Evolutionary conservation across 2,329 filamentous ascomycete species (phyloP).

Genomic region (Aspergillus quadrilineatus): DNA sequence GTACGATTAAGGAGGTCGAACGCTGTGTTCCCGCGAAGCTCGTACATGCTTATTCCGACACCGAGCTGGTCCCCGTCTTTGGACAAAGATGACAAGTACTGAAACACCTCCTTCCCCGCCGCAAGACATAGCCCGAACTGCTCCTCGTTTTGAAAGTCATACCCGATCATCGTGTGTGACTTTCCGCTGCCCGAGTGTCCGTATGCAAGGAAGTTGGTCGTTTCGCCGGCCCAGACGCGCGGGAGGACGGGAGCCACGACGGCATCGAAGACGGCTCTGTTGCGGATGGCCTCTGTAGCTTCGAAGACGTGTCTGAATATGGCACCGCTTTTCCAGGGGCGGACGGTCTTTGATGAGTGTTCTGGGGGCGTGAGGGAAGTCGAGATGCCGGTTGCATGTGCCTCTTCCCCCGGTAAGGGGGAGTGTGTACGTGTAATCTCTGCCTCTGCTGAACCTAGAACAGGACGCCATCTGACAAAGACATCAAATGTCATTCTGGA

Average conservation of each 20-base stretch:
- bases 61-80: conserved; percentile 26
- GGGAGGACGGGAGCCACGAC: conserved; percentile 38
- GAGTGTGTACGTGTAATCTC: background rate
- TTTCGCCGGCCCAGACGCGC: conserved; percentile 34
- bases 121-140: conserved; percentile 41
- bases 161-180: conserved; percentile 46
- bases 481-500: background rate
- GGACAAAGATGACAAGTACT: conserved; percentile 17
- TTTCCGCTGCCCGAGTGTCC: conserved; percentile 47
- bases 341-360: background rate
- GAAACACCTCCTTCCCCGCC: conserved; percentile 33
- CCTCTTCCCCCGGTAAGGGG: background rate
- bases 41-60: conserved; percentile 43
- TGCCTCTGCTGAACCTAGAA: background rate
- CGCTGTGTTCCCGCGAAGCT: conserved; percentile 44
- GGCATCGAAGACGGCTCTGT: conserved; percentile 29
- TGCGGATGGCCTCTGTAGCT: conserved; percentile 15
- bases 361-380: background rate
- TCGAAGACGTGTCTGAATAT: conserved; percentile 27
- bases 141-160: conserved; percentile 36
- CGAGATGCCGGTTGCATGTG: background rate
- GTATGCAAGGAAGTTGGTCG: conserved; percentile 47
- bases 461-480: conserved; percentile 6
- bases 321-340: conserved; percentile 28
- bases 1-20: conserved; percentile 43